Percentiles rank a stretch among this genome's conserved stretches.
phyloP scores from a whole-genome alignment of 2,329 filamentous ascomycete genomes.

The Akanthomyces uredinophilus region DNA sequence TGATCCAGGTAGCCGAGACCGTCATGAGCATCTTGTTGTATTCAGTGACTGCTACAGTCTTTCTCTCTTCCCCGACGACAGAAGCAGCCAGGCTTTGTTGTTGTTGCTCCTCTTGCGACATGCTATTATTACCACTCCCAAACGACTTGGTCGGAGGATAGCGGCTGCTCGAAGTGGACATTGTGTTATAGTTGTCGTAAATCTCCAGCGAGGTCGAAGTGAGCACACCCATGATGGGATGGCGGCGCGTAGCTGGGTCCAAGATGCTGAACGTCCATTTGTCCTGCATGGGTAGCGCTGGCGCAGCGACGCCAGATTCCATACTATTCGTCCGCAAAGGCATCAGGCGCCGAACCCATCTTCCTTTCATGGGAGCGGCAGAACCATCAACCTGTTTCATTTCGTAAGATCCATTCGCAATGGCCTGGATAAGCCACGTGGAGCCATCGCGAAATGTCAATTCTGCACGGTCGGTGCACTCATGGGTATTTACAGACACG shows the following conservation, averaged over 20 bases:
- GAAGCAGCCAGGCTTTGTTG: background rate
- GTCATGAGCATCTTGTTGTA: constrained; percentile 34
- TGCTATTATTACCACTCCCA: constrained; percentile 19
- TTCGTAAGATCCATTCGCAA: constrained; percentile 57
- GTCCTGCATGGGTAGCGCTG: constrained; percentile 33
- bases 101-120: constrained; percentile 12
- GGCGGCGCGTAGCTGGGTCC: constrained; percentile 60
- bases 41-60: constrained; percentile 26
- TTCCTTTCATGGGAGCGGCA: constrained; percentile 54
- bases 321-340: constrained; percentile 21
- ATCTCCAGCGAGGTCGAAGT: constrained; percentile 61
- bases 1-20: constrained; percentile 34
- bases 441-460: constrained; percentile 62
- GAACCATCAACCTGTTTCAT: constrained; percentile 56
- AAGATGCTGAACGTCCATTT: constrained; percentile 76
- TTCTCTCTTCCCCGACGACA: constrained; percentile 23
- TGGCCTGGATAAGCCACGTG: constrained; percentile 50
- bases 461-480: constrained; percentile 51
- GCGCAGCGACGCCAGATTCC: constrained; percentile 16
- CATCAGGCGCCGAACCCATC: constrained; percentile 58
- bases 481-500: constrained; percentile 53
- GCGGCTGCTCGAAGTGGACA: constrained; percentile 45
- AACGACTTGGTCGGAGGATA: constrained; percentile 41
- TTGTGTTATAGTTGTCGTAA: constrained; percentile 59
- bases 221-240: constrained; percentile 69